phyloP scores from a whole-genome alignment of 805 yeast genomes.

The Teunomyces funiuensis region DNA sequence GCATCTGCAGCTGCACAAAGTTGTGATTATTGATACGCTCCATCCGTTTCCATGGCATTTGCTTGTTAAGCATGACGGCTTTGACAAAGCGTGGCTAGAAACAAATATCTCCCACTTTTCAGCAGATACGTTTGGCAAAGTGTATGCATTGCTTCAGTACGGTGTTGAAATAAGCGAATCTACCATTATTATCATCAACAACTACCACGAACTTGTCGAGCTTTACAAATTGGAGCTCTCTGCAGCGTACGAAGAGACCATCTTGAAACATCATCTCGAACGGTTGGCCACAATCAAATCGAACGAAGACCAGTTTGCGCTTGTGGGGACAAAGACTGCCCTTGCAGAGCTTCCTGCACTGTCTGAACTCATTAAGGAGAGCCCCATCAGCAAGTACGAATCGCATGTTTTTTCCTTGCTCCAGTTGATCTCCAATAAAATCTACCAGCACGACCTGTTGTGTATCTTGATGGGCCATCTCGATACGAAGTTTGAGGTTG shows the following conservation, averaged over 20 bases:
- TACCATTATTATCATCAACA: constrained; percentile 26
- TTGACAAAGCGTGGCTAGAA: constrained; percentile 20
- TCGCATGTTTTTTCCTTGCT: constrained; percentile 29
- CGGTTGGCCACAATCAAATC: constrained; percentile 21
- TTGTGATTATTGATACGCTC: constrained; percentile 32
- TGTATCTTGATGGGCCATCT: constrained; percentile 31
- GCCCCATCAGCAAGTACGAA: constrained; percentile 31
- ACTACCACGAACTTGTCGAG: constrained; percentile 37
- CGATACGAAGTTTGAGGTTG: constrained; percentile 23
- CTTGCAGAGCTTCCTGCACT: constrained; percentile 29
- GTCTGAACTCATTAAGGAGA: constrained; percentile 28
- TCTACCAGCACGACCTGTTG: constrained; percentile 25
- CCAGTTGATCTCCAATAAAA: constrained; percentile 23
- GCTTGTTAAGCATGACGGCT: constrained; percentile 20
- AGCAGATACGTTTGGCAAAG: constrained; percentile 28
- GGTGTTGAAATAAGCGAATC: constrained; percentile 8
- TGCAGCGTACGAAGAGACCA: constrained; percentile 31
- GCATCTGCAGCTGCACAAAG: constrained; percentile 11
- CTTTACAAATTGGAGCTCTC: constrained; percentile 33
- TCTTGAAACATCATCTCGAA: constrained; percentile 32
- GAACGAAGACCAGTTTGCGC: constrained; percentile 17
- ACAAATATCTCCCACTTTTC: constrained; percentile 14
- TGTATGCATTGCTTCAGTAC: constrained; percentile 21
- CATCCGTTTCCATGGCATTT: constrained; percentile 29
- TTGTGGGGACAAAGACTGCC: constrained; percentile 23